Base-by-base conservation (phyloP, 345 rosid species). In the Crucihimalaya himalaica region DNA sequence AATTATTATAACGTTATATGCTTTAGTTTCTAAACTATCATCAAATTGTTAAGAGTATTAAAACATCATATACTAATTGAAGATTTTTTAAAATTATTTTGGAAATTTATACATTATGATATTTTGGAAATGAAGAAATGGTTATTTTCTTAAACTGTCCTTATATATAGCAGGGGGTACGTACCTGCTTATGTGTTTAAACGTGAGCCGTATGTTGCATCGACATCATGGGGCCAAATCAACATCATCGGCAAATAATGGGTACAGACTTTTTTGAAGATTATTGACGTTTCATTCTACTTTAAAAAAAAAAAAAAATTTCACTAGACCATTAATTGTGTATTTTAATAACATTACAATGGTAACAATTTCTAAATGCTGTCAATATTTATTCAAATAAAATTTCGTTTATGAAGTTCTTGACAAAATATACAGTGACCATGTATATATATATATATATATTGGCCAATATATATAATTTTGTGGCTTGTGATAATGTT, bases 191-290 rank as follows among this genome's bases (percentile, higher is more conserved):
- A 8, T 40, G 70, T 72, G 70, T 63, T 53, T 20, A 21, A 52
- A 63, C 42, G 70, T 72, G 70, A 52, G 70, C 63, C 63, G 46
- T 32, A 40, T 42, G 76, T 53, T 52, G 54, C 70, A 52, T 72
- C 21, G 46, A 72, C 76, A 72, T 40, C 63, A 52, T 52, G 63
- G 69, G 29, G 45, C 52, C 63, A 52, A 62, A 53, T 63, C 54
- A 72, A 48, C 46, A 72, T 72, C 76, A 19, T 61, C 12, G 63
- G 63, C 76, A 40, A 62, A 52, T 71, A 52, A 62, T 63, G 54
- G 35, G 50, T 25, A 58, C 51, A 35, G 40, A 8, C 1, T 39
- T 48, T 46, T 58, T 11, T 34, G 8, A 29, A 43, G 16, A 69
- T 69, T 43, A 19, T 48, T 70, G 57, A 46, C 34, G 46, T 57